Base-by-base conservation (phyloP, 306 rosid genomes). In the Cucurbita moschata region DNA sequence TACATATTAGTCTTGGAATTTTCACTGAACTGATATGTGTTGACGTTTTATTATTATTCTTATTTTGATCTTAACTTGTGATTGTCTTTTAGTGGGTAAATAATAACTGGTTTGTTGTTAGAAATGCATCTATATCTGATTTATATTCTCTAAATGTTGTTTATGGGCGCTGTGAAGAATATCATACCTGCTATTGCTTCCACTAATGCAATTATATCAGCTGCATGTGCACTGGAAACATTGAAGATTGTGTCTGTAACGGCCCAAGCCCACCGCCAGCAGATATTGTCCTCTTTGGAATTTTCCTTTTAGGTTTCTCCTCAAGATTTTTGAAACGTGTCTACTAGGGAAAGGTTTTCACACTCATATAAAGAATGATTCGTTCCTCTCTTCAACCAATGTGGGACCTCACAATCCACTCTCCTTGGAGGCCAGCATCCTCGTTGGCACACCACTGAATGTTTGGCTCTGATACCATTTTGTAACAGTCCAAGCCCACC, bases 181-280 rank as follows among this genome's bases (percentile, higher is more conserved):
- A 90, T 94, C 78, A 89, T 94, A 74, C 98, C 98, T 0, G 98
- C 97, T 46, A 90, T 94, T 82, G 97, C 98, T 75, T 94, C 98
- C 47, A 90, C 98, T 51, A 94, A 94, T 90, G 98, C 98, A 12
- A 89, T 94, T 83, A 89, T 90, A 86, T 94, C 98, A 72, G 96
- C 98, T 10, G 98, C 97, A 15, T 94, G 98, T 82, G 82, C 96
- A 1, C 83, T 89, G 56, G 98, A 94, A 86, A 91, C 98, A 70
- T 80, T 90, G 82, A 94, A 94, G 86, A 90, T 94, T 75, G 90
- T 81, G 38, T 85, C 98, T 16, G 97, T 88, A 70, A 26, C 26
- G 0, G 26, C 2, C 26, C 2, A 26, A 26, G 26, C 26, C 26
- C 2, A 26, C 26, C 2, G 26, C 26, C 1, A 26, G 26, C 26